Percentiles rank a stretch among this genome's conserved stretches.
phyloP scores from a whole-genome alignment of 352 stramenopile genomes.

The Aphanomyces astaci region DNA sequence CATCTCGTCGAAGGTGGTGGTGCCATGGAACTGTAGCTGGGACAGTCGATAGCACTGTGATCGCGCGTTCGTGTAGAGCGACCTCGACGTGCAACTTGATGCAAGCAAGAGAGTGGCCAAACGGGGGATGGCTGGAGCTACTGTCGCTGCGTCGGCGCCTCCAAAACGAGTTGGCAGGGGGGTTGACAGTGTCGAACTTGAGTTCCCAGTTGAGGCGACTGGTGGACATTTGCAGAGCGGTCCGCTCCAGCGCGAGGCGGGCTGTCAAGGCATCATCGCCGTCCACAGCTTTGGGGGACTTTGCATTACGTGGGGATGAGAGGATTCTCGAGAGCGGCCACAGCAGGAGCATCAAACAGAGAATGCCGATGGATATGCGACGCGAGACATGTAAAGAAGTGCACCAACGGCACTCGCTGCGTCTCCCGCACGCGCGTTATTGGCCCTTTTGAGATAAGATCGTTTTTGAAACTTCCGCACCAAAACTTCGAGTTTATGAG shows the following conservation, averaged over 20 bases:
- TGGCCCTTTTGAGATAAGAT: neutral
- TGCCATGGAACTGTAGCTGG: neutral
- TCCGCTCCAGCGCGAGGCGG: neutral
- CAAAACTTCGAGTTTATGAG: neutral
- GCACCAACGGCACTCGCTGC: neutral
- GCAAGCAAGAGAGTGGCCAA: neutral
- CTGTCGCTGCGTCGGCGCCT: neutral
- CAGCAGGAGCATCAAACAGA: neutral
- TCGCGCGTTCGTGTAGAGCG: slow-evolving; percentile 10
- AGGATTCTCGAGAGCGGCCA: neutral
- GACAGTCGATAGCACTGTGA: neutral
- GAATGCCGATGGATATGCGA: neutral
- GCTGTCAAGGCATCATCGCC: neutral
- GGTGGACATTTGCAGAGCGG: slow-evolving; percentile 1
- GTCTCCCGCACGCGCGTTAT: neutral
- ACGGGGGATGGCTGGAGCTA: neutral
- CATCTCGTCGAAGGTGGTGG: neutral
- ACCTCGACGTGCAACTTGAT: slow-evolving; percentile 3
- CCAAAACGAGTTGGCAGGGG: neutral
- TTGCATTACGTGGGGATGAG: neutral
- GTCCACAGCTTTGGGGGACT: neutral
- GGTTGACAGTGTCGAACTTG: neutral
- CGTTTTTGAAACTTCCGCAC: neutral
- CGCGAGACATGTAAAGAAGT: neutral
- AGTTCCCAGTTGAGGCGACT: slow-evolving; percentile 11